phyloP scores from a whole-genome alignment of 208 protist species.

The Herpetomonas muscarum region DNA sequence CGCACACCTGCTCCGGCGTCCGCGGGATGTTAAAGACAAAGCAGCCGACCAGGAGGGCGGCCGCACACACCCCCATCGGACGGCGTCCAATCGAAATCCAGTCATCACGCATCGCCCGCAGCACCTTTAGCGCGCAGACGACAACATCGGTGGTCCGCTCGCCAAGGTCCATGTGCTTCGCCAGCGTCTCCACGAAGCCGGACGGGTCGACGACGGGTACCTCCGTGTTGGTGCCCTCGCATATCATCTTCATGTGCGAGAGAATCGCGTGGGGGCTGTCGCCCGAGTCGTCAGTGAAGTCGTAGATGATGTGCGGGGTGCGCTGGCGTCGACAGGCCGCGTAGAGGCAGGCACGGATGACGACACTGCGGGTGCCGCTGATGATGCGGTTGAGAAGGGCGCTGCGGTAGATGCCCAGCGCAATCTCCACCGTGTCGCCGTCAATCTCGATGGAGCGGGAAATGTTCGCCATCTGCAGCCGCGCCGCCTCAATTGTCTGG shows the following conservation, averaged over 20 bases:
- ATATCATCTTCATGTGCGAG: conserved; percentile 71
- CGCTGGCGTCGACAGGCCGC: conserved; percentile 73
- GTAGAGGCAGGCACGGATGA: conserved; percentile 88
- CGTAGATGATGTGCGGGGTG: conserved; percentile 87
- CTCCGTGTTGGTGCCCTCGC: conserved; percentile 70
- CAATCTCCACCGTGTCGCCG: conserved; percentile 71
- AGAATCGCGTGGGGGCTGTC: conserved; percentile 67
- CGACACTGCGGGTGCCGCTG: conserved; percentile 53
- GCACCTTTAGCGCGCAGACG: conserved; percentile 83
- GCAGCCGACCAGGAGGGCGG: conserved; percentile 83
- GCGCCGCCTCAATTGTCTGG: conserved; percentile 72
- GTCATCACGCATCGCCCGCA: conserved; percentile 87
- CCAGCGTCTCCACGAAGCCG: conserved; percentile 82
- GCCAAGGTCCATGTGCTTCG: conserved; percentile 81
- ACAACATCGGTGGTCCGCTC: conserved; percentile 56
- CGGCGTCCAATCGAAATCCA: conserved; percentile 89
- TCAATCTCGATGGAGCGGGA: conserved; percentile 71
- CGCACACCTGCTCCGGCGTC: conserved; percentile 82
- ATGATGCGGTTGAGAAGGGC: conserved; percentile 66
- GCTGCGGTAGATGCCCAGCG: conserved; percentile 78
- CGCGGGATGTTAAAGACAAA: conserved; percentile 80
- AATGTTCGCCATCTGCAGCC: conserved; percentile 76
- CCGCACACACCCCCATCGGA: conserved; percentile 87
- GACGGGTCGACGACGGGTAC: conserved; percentile 86
- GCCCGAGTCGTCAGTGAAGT: conserved; percentile 64